These are phyloP conservation scores for Termitomyces sp. DNA, from an alignment of 768 basidiomycete species.

Conservation along the genomic window DNA sequence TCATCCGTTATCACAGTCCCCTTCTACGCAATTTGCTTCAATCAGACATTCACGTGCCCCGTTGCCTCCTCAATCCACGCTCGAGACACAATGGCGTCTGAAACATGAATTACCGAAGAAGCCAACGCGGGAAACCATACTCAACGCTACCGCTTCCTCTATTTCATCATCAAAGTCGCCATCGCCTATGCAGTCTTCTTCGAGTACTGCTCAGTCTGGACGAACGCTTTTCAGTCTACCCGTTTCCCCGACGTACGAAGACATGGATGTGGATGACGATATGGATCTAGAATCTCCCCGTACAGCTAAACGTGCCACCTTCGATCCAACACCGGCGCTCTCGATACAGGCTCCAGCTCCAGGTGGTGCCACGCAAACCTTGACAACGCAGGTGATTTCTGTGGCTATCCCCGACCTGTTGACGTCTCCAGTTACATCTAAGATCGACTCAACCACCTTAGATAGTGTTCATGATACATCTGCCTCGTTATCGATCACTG, in stretches of 20 bases:
- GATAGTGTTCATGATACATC: neutral
- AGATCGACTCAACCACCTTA: neutral
- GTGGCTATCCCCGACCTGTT: neutral
- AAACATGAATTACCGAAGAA: slow-evolving; percentile 13
- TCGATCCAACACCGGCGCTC: neutral
- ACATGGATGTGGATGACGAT: slow-evolving; percentile 25
- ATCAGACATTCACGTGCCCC: slow-evolving; percentile 1
- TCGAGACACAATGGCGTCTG: slow-evolving; percentile 15
- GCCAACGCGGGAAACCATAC: neutral
- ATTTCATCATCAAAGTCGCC: slow-evolving; percentile 9
- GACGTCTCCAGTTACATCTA: neutral
- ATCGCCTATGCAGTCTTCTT: neutral
- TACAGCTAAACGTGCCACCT: slow-evolving; percentile 3
- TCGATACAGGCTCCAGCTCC: neutral
- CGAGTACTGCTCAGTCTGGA: neutral
- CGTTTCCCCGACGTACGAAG: slow-evolving; percentile 7
- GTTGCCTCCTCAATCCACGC: slow-evolving; percentile 11
- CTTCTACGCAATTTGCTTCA: neutral
- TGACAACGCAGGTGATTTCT: neutral
- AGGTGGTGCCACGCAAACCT: neutral
- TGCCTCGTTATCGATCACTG: neutral
- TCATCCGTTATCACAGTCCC: slow-evolving; percentile 5
- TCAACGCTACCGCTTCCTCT: slow-evolving; percentile 12
- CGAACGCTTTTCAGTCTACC: neutral
- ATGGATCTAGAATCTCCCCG: slow-evolving; percentile 30